phyloP scores from a whole-genome alignment of 2,329 filamentous ascomycete genomes.

The Fusarium poae region DNA sequence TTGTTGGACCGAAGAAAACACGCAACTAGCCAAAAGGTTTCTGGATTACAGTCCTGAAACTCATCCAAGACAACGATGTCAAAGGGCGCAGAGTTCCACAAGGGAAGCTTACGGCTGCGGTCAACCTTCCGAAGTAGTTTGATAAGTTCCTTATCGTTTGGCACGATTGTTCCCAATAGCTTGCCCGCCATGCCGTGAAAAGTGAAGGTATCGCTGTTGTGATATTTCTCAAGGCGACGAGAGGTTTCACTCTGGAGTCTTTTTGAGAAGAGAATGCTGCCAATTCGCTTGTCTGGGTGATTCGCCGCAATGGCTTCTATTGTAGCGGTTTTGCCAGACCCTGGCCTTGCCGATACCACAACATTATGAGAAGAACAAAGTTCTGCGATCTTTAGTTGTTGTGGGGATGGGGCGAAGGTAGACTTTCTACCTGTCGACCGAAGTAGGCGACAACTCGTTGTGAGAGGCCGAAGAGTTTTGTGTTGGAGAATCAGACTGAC shows the following conservation, averaged over 20 bases:
- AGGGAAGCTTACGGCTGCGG: slow-evolving; percentile 25
- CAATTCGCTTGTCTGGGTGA: slow-evolving; percentile 36
- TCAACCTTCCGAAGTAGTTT: slow-evolving; percentile 16
- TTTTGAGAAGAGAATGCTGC: slow-evolving; percentile 49
- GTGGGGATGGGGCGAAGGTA: slow-evolving; percentile 40
- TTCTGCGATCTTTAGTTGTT: slow-evolving; percentile 46
- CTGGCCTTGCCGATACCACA: slow-evolving; percentile 52
- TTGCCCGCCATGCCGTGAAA: slow-evolving; percentile 47
- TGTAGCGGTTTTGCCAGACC: slow-evolving; percentile 52
- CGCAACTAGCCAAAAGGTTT: slow-evolving; percentile 46
- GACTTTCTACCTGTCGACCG: neutral
- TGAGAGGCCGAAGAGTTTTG: slow-evolving; percentile 2
- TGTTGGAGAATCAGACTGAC: neutral
- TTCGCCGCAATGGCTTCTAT: slow-evolving; percentile 49
- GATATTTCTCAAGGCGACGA: slow-evolving; percentile 38
- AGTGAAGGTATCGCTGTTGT: slow-evolving; percentile 42
- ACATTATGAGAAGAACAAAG: slow-evolving; percentile 47
- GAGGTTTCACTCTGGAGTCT: slow-evolving; percentile 47
- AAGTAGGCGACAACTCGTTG: neutral
- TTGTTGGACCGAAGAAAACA: slow-evolving; percentile 47
- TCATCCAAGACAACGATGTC: slow-evolving; percentile 53
- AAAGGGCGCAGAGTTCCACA: slow-evolving; percentile 43
- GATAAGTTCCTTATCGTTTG: slow-evolving; percentile 38
- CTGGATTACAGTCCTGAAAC: slow-evolving; percentile 51
- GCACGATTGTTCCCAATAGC: slow-evolving; percentile 34